Evolutionary conservation across 1,139 yeast genomes (phyloP), one percentile per base, ranked within the genome.

Genomic region (Yamadazyma pseudoaaseri): DNA sequence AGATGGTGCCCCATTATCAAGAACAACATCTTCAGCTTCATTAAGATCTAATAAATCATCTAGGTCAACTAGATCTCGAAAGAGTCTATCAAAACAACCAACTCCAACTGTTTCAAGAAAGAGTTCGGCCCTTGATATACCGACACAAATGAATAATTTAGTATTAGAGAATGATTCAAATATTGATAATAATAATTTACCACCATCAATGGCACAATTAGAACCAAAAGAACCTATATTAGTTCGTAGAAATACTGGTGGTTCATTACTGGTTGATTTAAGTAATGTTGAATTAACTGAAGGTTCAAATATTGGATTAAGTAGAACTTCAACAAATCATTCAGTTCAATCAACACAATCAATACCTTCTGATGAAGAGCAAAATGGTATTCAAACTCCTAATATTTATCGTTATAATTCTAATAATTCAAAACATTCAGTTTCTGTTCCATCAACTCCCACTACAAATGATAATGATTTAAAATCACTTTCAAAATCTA

Each of bases 201-300:
- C 89, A 3, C 84, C 89, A 8, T 79, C 86, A 7, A 81, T 81
- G 89, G 63, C 71, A 13, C 78, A 74, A 44, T 65, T 79, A 37
- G 81, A 75, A 38, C 89, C 90, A 9, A 81, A 77, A 46, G 76
- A 79, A 16, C 89, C 90, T 3, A 82, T 82, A 32, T 64, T 82
- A 47, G 51, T 68, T 28, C 49, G 73, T 31, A 51, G 75, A 41
- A 59, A 60, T 44, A 65, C 70, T n/a, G 60, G 57, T 43, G 67
- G 60, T 10, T 38, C 41, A 2, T 14, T 35, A 11, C 25, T 30
- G 8, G 30, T 36, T 2, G 40, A 33, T 24, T 17, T 30, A 6
- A 30, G 12, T 22, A 22, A 22, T 16, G 8, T 16, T 5, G 31
- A 29, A 22, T 6, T 6, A 10, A n/a, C n/a, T 6, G 13, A 22